phyloP scores from a whole-genome alignment of 441 rosid genomes.

The Biscutella laevigata region DNA sequence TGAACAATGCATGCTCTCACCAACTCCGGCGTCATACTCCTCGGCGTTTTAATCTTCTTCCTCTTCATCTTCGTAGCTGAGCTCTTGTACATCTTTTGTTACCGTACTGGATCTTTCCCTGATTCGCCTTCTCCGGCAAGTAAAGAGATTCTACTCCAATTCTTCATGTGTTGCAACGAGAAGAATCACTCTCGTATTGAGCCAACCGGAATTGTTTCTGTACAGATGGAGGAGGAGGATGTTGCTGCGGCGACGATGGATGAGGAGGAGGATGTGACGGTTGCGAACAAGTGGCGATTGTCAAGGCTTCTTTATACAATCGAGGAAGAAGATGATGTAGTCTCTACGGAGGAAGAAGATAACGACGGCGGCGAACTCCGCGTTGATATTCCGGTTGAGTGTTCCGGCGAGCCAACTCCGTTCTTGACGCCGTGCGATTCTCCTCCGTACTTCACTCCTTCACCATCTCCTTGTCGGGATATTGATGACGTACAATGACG shows the following conservation, averaged over 20 bases:
- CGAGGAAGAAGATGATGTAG: conserved; percentile 17
- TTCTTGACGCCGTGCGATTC: conserved; percentile 28
- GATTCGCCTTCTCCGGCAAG: conserved; percentile 15
- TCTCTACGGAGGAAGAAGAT: not conserved
- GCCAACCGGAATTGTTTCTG: conserved; percentile 17
- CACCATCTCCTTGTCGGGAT: conserved; percentile 27
- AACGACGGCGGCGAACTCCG: not conserved
- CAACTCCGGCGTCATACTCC: conserved; percentile 21
- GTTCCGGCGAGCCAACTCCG: conserved; percentile 21
- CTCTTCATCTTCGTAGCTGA: conserved; percentile 21
- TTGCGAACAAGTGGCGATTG: conserved; percentile 17
- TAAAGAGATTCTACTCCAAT: conserved; percentile 17
- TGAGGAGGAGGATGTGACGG: not conserved
- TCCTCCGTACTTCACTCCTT: conserved; percentile 26
- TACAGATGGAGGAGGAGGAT: conserved; percentile 6
- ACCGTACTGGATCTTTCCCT: not conserved
- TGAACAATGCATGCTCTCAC: conserved; percentile 23
- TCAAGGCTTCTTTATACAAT: conserved; percentile 26
- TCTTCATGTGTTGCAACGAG: conserved; percentile 22
- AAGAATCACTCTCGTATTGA: conserved; percentile 21
- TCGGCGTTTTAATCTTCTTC: conserved; percentile 26
- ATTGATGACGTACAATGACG: conserved; percentile 15
- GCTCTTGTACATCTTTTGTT: conserved; percentile 22
- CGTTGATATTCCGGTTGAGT: conserved; percentile 10
- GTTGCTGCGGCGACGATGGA: not conserved